Conservation (phyloP, 257 asterid genomes). For the Linaria vulgaris region DNA sequence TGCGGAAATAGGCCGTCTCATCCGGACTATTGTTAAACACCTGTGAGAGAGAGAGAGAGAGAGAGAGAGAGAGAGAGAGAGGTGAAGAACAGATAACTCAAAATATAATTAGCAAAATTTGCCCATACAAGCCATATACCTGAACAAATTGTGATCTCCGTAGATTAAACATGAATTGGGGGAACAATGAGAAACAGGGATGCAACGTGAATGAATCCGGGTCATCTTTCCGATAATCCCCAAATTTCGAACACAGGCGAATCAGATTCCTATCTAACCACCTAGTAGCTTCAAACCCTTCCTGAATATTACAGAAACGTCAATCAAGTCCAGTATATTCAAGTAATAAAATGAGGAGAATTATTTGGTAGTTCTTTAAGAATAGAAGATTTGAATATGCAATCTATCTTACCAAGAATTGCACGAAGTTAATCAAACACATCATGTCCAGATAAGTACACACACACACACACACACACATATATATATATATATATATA, state of each 20-base stretch:
- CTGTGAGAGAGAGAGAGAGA: slow-evolving; percentile 35
- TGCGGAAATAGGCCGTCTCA: slow-evolving; percentile 97
- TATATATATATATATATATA: too few species aligned
- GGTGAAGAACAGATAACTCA: not conserved
- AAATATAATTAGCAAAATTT: not conserved
- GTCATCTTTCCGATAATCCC: slow-evolving; percentile 96
- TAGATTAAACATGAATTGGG: slow-evolving; percentile 94
- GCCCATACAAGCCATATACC: slow-evolving; percentile 32
- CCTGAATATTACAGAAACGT: slow-evolving; percentile 49
- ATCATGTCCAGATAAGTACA: too few species aligned
- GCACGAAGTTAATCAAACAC: too few species aligned
- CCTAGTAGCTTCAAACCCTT: slow-evolving; percentile 88
- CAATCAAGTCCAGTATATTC: not conserved
- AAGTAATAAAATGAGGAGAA: too few species aligned
- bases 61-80: slow-evolving; percentile 14
- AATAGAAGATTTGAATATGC: too few species aligned
- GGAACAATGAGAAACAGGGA: slow-evolving; percentile 81
- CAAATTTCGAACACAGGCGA: slow-evolving; percentile 93
- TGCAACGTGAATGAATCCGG: slow-evolving; percentile 84
- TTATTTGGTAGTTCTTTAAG: too few species aligned
- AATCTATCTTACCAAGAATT: too few species aligned
- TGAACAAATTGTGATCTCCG: slow-evolving; percentile 97
- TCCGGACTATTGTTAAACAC: slow-evolving; percentile 98
- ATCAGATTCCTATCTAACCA: slow-evolving; percentile 96
- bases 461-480: too few species aligned